These are phyloP conservation scores for Candida alai DNA, from an alignment of 805 yeast genomes.

Conservation along the genomic window DNA sequence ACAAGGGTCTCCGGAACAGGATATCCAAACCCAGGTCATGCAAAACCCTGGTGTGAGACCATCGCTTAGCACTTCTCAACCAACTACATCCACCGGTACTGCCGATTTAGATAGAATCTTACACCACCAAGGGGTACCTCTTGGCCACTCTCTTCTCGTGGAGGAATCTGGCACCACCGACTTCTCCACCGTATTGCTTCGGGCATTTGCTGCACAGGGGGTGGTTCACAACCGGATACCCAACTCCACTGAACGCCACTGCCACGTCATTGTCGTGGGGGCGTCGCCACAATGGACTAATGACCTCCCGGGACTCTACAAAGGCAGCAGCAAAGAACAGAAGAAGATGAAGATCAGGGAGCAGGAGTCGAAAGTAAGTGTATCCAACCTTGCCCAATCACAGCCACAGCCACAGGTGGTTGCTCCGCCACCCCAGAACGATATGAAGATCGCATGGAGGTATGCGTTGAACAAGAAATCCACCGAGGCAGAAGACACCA, in stretches of 20 bases:
- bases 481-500: conserved; percentile 15
- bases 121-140: conserved; percentile 81
- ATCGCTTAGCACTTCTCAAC: conserved; percentile 69
- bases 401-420: neutral
- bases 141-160: conserved; percentile 64
- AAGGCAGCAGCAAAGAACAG: conserved; percentile 63
- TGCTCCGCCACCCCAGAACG: conserved; percentile 29
- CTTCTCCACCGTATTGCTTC: conserved; percentile 65
- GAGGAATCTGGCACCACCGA: conserved; percentile 91
- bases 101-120: conserved; percentile 69
- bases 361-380: conserved; percentile 63
- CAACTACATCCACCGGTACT: conserved; percentile 78
- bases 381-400: conserved; percentile 47
- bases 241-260: conserved; percentile 35
- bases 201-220: conserved; percentile 76
- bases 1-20: conserved; percentile 1
- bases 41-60: conserved; percentile 65
- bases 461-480: conserved; percentile 50
- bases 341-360: conserved; percentile 55
- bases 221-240: conserved; percentile 56
- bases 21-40: conserved; percentile 4
- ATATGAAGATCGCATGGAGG: conserved; percentile 91
- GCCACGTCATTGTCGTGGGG: conserved; percentile 66
- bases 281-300: conserved; percentile 55
- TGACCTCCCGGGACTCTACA: conserved; percentile 73